A percentile compares a stretch with the other conserved stretches of the same genome.
Evolutionary conservation across 805 yeast species (phyloP).

Genomic region (Pichia heedii): DNA sequence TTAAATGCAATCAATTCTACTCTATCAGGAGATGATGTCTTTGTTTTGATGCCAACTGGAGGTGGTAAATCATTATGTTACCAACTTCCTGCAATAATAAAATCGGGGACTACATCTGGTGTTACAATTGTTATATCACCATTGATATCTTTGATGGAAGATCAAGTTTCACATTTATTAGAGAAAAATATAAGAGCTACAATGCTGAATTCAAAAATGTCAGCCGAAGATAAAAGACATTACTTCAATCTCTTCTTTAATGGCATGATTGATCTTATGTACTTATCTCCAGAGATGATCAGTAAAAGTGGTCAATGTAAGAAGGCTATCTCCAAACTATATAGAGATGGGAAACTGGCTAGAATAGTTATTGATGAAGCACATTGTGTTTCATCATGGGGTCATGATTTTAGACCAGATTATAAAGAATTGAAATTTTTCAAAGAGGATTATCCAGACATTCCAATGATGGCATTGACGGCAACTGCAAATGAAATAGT

Average conservation of each 20-base stretch:
- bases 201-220: conserved; percentile 75
- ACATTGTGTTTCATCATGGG: conserved; percentile 98
- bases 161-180: conserved; percentile 78
- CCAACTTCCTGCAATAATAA: conserved; percentile 85
- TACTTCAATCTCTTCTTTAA: conserved; percentile 53
- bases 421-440: conserved; percentile 73
- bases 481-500: conserved; percentile 96
- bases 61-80: conserved; percentile 97
- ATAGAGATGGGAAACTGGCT: conserved; percentile 53
- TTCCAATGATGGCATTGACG: conserved; percentile 92
- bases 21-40: conserved; percentile 70
- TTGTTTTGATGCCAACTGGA: conserved; percentile 97
- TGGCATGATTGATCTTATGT: conserved; percentile 68
- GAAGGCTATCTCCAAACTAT: conserved; percentile 48
- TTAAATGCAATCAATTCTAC: conserved; percentile 78
- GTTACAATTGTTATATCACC: conserved; percentile 92
- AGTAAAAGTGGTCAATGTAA: conserved; percentile 64
- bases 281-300: conserved; percentile 92
- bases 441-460: conserved; percentile 61
- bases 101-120: conserved; percentile 66
- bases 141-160: conserved; percentile 92
- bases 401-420: conserved; percentile 96
- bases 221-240: conserved; percentile 51
- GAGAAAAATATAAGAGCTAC: conserved; percentile 68
- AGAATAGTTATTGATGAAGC: conserved; percentile 95